Evolutionary conservation across 805 yeast genomes (phyloP).

Genomic region (Wickerhamomyces chambardii): DNA sequence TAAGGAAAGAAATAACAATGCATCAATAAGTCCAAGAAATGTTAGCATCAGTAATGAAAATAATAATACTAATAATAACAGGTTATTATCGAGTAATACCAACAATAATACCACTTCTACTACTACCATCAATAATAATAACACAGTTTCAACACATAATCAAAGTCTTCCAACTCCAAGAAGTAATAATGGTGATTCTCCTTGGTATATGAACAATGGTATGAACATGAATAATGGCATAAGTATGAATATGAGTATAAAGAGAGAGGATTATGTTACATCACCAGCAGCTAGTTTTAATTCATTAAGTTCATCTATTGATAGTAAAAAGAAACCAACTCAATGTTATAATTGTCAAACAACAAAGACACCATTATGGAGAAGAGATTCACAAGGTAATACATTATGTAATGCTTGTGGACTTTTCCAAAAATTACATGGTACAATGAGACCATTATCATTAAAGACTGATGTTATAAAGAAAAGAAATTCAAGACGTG

Average conservation of each 20-base stretch:
- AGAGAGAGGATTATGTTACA: background rate
- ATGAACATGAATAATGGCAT: background rate
- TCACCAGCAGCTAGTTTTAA: background rate
- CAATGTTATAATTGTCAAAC: conserved; percentile 86
- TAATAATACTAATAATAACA: no score
- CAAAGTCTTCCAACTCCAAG: background rate
- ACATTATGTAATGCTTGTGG: conserved; percentile 97
- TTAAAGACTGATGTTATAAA: conserved; percentile 88
- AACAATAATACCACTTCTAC: no score
- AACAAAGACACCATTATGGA: conserved; percentile 87
- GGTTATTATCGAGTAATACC: no score
- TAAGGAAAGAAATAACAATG: no score
- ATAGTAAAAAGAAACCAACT: conserved; percentile 9
- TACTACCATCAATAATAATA: background rate
- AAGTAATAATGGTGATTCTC: background rate
- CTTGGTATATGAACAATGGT: background rate
- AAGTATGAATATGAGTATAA: no score
- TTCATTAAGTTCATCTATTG: background rate
- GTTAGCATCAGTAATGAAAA: no score
- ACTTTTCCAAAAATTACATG: conserved; percentile 80
- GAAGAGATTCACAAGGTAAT: conserved; percentile 83
- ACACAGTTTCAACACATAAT: no score
- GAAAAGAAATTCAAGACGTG: conserved; percentile 41
- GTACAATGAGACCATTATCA: conserved; percentile 84
- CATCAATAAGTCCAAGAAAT: no score